A percentile compares a stretch with the other conserved stretches of the same genome.
Evolutionary conservation across 2,329 filamentous ascomycete genomes (phyloP).

Genomic region (Colletotrichum musicola): DNA sequence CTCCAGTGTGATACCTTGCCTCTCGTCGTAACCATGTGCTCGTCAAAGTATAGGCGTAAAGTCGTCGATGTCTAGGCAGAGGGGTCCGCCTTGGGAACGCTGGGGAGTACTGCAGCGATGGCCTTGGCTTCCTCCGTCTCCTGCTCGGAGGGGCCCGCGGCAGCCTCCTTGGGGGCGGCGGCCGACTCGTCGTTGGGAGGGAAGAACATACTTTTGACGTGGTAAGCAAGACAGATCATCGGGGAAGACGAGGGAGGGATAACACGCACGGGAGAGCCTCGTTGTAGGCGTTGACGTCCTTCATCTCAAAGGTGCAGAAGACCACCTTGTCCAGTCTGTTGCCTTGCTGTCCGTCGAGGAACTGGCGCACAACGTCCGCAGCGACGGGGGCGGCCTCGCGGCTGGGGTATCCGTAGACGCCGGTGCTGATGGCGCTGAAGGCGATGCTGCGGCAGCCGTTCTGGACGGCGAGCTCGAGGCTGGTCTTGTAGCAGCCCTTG

Average conservation of each 20-base stretch:
- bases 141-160: slow-evolving; percentile 42
- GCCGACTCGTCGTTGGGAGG: slow-evolving; percentile 39
- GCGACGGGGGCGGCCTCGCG: slow-evolving; percentile 79
- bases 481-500: slow-evolving; percentile 75
- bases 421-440: slow-evolving; percentile 88
- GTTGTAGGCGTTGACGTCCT: slow-evolving; percentile 82
- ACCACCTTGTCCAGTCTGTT: slow-evolving; percentile 77
- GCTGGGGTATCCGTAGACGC: slow-evolving; percentile 89
- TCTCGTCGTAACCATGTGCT: not conserved
- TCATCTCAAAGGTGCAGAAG: slow-evolving; percentile 85
- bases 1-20: not conserved
- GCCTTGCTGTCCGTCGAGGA: slow-evolving; percentile 62
- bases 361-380: slow-evolving; percentile 68
- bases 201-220: slow-evolving; percentile 15
- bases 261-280: slow-evolving; percentile 77
- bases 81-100: slow-evolving; percentile 52
- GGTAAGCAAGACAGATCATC: not conserved
- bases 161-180: slow-evolving; percentile 26
- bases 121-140: slow-evolving; percentile 44
- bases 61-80: not conserved
- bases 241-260: no score
- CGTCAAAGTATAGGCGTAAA: not conserved
- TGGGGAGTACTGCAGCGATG: slow-evolving; percentile 48
- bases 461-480: slow-evolving; percentile 78
- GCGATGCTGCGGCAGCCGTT: slow-evolving; percentile 78